phyloP scores from a whole-genome alignment of 495 filamentous ascomycete genomes.

The Pseudomonodictys pantanalensis region DNA sequence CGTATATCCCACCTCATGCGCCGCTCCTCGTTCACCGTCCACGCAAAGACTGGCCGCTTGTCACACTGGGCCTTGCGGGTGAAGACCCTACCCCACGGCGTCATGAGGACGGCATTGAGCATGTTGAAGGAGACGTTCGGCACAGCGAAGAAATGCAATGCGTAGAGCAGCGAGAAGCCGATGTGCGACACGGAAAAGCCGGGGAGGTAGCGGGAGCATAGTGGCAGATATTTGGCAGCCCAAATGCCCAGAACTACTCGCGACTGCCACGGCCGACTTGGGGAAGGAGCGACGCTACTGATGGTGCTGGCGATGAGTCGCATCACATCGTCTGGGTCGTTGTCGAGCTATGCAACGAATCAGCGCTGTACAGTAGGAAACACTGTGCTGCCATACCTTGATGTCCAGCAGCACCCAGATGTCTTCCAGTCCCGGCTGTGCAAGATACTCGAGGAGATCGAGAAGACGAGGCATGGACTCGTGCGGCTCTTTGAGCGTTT shows the following conservation, averaged over 20 bases:
- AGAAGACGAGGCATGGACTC: constrained; percentile 67
- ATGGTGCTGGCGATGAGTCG: constrained; percentile 61
- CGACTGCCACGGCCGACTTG: constrained; percentile 58
- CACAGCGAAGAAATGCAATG: constrained; percentile 62
- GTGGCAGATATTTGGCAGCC: constrained; percentile 64
- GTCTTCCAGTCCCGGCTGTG: constrained; percentile 55
- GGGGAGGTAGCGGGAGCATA: constrained; percentile 60
- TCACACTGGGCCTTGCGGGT: constrained; percentile 54
- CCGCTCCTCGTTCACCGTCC: constrained; percentile 77
- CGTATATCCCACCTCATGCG: constrained; percentile 72
- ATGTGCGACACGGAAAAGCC: constrained; percentile 68
- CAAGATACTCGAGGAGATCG: constrained; percentile 74
- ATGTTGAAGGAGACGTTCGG: constrained; percentile 73
- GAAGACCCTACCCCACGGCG: constrained; percentile 62
- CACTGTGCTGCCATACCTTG: constrained; percentile 54
- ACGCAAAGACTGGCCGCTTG: constrained; percentile 63
- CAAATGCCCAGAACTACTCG: constrained; percentile 78
- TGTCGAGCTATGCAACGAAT: constrained; percentile 51
- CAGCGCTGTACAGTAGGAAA: neutral
- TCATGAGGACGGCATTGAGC: constrained; percentile 60
- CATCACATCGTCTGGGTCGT: constrained; percentile 70
- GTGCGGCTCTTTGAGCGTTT: constrained; percentile 64
- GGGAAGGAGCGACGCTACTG: constrained; percentile 46
- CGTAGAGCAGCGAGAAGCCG: constrained; percentile 65
- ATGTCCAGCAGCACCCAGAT: constrained; percentile 87